phyloP scores from a whole-genome alignment of 805 yeast species.

The Kregervanrija pseudodelftensis region DNA sequence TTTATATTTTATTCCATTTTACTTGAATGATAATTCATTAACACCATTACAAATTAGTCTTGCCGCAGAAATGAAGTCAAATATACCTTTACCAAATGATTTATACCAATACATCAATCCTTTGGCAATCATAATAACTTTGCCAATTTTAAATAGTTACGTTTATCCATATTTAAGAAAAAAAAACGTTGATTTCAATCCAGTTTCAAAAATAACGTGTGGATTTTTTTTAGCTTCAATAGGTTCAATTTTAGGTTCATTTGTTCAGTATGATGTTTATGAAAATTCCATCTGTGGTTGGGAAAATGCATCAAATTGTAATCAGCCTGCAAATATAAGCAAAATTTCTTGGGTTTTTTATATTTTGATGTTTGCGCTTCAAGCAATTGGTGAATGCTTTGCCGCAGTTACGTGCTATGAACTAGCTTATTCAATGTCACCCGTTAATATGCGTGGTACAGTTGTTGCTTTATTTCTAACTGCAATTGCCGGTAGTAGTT shows the following conservation, averaged over 20 bases:
- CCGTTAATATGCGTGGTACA: slow-evolving; percentile 42
- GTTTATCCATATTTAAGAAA: slow-evolving; percentile 40
- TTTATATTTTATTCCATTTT: slow-evolving; percentile 32
- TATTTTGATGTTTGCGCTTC: slow-evolving; percentile 30
- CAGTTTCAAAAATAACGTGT: slow-evolving; percentile 37
- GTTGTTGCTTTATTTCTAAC: slow-evolving; percentile 36
- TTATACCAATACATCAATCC: slow-evolving; percentile 48
- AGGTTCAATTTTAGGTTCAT: slow-evolving; percentile 42
- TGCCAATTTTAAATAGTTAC: slow-evolving; percentile 41
- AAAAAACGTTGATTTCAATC: slow-evolving; percentile 31
- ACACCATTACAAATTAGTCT: slow-evolving; percentile 42
- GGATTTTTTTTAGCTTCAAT: slow-evolving; percentile 40
- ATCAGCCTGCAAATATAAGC: slow-evolving; percentile 14
- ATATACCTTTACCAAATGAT: slow-evolving; percentile 46
- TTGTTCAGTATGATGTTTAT: slow-evolving; percentile 38
- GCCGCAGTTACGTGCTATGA: slow-evolving; percentile 46
- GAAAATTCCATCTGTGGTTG: slow-evolving; percentile 39
- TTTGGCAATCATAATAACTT: slow-evolving; percentile 40
- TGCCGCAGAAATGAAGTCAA: slow-evolving; percentile 45
- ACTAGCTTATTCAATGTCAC: slow-evolving; percentile 46
- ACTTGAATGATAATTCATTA: slow-evolving; percentile 39
- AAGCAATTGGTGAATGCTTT: slow-evolving; percentile 48
- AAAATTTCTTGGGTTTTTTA: slow-evolving; percentile 30
- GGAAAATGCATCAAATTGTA: slow-evolving; percentile 18
- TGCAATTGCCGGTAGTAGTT: slow-evolving; percentile 39